These are phyloP conservation scores for Panicum virgatum DNA, from an alignment of 202 grass and related monocot species.

Conservation along the genomic window DNA sequence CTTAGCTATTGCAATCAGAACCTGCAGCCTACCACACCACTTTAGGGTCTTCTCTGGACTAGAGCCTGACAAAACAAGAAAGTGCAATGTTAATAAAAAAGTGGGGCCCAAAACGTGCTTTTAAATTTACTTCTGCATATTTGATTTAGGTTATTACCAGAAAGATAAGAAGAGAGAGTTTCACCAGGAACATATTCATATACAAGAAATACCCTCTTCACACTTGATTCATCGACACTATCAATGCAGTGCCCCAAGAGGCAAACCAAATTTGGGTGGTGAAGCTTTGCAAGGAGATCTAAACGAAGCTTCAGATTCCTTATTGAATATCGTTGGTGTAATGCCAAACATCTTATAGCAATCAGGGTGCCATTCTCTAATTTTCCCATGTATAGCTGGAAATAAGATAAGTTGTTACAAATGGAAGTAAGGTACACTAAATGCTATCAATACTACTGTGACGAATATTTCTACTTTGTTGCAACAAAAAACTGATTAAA, in stretches of 20 bases:
- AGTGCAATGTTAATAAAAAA: conserved; percentile 32
- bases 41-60: conserved; percentile 77
- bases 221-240: conserved; percentile 62
- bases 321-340: conserved; percentile 85
- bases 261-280: conserved; percentile 86
- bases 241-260: conserved; percentile 94
- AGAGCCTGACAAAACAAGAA: conserved; percentile 49
- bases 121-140: conserved; percentile 10
- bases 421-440: not conserved
- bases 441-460: not conserved
- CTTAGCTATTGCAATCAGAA: conserved; percentile 84
- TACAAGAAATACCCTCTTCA: conserved; percentile 89
- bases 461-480: not conserved
- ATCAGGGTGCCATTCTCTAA: conserved; percentile 80
- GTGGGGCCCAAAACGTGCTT: not conserved
- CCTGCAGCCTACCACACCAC: conserved; percentile 73
- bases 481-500: not conserved
- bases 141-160: conserved; percentile 54
- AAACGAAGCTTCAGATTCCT: conserved; percentile 94
- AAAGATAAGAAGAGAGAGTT: conserved; percentile 71
- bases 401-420: conserved; percentile 31
- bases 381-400: conserved; percentile 95
- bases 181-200: conserved; percentile 78
- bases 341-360: conserved; percentile 87
- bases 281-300: conserved; percentile 90